phyloP scores from a whole-genome alignment of 805 yeast species.

The Wickerhamomyces strasburgensis region DNA sequence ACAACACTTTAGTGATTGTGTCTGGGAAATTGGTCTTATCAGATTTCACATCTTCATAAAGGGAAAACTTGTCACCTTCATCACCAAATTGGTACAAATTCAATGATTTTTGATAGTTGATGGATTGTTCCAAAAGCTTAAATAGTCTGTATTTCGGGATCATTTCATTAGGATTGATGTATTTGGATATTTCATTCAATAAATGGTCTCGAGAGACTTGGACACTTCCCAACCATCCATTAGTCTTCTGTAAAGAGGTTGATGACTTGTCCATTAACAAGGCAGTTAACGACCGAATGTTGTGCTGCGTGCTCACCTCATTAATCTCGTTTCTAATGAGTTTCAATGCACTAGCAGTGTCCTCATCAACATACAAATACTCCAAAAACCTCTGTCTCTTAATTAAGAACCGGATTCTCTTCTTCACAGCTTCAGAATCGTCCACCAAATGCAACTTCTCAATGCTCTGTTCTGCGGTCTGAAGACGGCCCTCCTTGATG shows the following conservation, averaged over 20 bases:
- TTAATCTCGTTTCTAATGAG: constrained; percentile 35
- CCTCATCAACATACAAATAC: constrained; percentile 28
- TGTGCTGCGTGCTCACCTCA: constrained; percentile 22
- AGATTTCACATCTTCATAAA: constrained; percentile 33
- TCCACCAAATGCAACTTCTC: constrained; percentile 17
- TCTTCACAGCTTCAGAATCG: constrained; percentile 11
- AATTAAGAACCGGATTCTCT: constrained; percentile 29
- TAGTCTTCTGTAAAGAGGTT: constrained; percentile 17
- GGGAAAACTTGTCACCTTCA: constrained; percentile 20
- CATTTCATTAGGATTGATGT: constrained; percentile 47
- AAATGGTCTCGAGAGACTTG: constrained; percentile 35
- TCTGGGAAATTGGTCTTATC: constrained; percentile 41
- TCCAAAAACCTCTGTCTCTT: constrained; percentile 40
- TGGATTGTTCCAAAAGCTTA: constrained; percentile 47
- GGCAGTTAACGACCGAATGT: constrained; percentile 26
- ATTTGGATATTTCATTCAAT: constrained; percentile 37
- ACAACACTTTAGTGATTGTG: constrained; percentile 39
- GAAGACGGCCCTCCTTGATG: constrained; percentile 40
- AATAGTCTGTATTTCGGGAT: constrained; percentile 50
- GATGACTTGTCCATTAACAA: constrained; percentile 25
- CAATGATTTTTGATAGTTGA: constrained; percentile 38
- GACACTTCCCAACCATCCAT: constrained; percentile 29
- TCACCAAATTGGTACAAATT: constrained; percentile 32
- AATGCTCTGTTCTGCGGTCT: constrained; percentile 30
- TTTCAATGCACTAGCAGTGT: constrained; percentile 30